These are phyloP conservation scores for Epithele typhae DNA, from an alignment of 768 basidiomycete species.

Conservation along the genomic window DNA sequence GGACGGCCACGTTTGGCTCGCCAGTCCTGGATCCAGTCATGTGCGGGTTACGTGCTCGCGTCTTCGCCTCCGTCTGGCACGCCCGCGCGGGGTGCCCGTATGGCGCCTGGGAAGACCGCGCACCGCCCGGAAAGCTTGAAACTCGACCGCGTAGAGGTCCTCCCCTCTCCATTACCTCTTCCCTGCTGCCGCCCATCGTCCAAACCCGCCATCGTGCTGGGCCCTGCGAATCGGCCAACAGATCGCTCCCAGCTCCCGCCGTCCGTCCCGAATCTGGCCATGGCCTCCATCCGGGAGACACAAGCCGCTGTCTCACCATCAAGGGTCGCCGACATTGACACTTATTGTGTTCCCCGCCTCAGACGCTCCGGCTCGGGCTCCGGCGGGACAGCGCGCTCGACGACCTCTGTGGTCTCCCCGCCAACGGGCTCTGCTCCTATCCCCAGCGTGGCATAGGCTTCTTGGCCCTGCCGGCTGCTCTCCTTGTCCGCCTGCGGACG, in stretches of 20 bases:
- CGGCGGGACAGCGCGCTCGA: not conserved
- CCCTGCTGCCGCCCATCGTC: not conserved
- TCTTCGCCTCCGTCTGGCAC: too few relatives aligned
- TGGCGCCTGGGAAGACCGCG: not conserved
- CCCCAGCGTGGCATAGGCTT: too few relatives aligned
- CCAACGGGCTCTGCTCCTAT: too few relatives aligned
- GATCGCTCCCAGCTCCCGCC: slow-evolving; percentile 2
- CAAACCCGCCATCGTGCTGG: slow-evolving; percentile 10
- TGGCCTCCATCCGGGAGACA: not conserved
- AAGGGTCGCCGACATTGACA: not conserved
- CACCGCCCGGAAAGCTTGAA: slow-evolving; percentile 7
- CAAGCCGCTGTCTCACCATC: slow-evolving; percentile 4
- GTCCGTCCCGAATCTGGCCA: not conserved
- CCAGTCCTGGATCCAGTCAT: too few relatives aligned
- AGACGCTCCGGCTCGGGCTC: too few relatives aligned
- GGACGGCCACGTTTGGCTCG: too few relatives aligned
- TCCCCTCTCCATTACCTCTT: slow-evolving; percentile 9
- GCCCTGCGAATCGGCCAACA: slow-evolving; percentile 8
- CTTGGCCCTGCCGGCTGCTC: slow-evolving; percentile 5
- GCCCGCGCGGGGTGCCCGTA: not conserved
- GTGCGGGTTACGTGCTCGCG: too few relatives aligned
- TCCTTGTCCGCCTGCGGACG: not conserved
- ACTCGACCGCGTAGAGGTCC: slow-evolving; percentile 1
- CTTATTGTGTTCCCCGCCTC: too few relatives aligned
- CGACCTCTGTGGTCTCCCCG: not conserved